Evolutionary conservation across 257 asterid species (phyloP), one percentile per base, ranked within the genome.

Genomic region (Solanum sejunctum): DNA sequence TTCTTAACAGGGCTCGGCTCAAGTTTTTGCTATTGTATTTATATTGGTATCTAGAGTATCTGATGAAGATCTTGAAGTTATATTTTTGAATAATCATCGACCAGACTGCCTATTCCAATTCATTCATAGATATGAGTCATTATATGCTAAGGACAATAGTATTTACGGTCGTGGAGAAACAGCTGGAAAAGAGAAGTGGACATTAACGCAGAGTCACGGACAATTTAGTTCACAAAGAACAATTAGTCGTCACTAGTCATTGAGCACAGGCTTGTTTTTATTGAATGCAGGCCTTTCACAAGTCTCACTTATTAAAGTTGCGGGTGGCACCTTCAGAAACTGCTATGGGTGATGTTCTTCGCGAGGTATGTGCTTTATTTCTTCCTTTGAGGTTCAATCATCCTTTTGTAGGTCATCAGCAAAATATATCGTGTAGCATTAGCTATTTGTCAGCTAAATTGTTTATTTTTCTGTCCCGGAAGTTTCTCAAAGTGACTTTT

Each of bases 241-340:
- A 77, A 23, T 15, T 77, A 77, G 45, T 49, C 51, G 63, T 51
- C 20, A 12, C 3, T 57, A 57, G 32, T 75, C 41, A 49, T 12
- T 49, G 61, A 49, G 36, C 49, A 49, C 61, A 75, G 81, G 58
- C 41, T 47, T 26, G 64, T 83, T 20, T 52, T 80, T 10, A 52
- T 78, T 86, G 71, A 77, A 47, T 26, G 63, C 93, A 97, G 99
- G 98, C 98, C 85, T 97, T 97, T 88, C 99, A 95, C 92, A 97
- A 97, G 92, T 95, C 98, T 89, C 98, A 97, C 91, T 87, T 97
- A 89, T 88, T 89, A 89, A 97, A 97, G 93, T 92, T 92, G 89
- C 93, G 98, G 79, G 99, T 97, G 13, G 97, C 98, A 84, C 99
- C 99, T 66, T 95, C 98, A 3, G 99, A 97, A 90, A 97, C 99